Evolutionary conservation across 140 eudicot genomes (phyloP).

Genomic region (Stevia rebaudiana): DNA sequence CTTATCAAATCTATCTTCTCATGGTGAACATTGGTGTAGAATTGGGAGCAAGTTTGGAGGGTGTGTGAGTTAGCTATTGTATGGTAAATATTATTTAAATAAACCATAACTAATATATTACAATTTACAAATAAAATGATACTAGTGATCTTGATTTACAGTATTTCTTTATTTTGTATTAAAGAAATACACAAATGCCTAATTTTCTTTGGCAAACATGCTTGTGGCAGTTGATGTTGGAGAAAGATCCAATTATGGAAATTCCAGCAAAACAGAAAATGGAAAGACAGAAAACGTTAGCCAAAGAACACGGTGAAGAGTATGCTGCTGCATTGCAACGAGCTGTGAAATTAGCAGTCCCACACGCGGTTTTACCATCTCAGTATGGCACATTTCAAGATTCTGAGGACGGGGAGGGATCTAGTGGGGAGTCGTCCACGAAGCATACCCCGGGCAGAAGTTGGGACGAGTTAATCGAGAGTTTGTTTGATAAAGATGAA

Average conservation of each 20-base stretch:
- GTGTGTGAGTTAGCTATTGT: no score
- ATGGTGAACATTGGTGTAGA: no score
- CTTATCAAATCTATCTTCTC: no score
- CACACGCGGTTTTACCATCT: slow-evolving; percentile 66
- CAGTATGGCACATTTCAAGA: slow-evolving; percentile 74
- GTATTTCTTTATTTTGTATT: background rate
- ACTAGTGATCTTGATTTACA: background rate
- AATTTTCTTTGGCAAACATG: no score
- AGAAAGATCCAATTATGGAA: slow-evolving; percentile 54
- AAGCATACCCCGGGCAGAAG: slow-evolving; percentile 36
- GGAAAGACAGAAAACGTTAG: slow-evolving; percentile 73
- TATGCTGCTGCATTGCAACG: slow-evolving; percentile 65
- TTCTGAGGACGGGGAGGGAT: slow-evolving; percentile 36
- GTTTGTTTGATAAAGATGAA: slow-evolving; percentile 62
- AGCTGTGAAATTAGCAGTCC: slow-evolving; percentile 68
- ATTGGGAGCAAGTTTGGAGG: no score
- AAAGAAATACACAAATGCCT: background rate
- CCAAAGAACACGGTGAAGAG: slow-evolving; percentile 67
- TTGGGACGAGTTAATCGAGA: slow-evolving; percentile 71
- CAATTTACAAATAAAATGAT: background rate
- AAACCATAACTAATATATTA: no score
- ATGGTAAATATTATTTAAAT: no score
- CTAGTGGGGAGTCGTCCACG: slow-evolving; percentile 39
- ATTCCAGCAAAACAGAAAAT: slow-evolving; percentile 72
- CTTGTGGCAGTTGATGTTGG: slow-evolving; percentile 64